phyloP scores from a whole-genome alignment of 2,329 filamentous ascomycete species.

The Sporothrix globosa region DNA sequence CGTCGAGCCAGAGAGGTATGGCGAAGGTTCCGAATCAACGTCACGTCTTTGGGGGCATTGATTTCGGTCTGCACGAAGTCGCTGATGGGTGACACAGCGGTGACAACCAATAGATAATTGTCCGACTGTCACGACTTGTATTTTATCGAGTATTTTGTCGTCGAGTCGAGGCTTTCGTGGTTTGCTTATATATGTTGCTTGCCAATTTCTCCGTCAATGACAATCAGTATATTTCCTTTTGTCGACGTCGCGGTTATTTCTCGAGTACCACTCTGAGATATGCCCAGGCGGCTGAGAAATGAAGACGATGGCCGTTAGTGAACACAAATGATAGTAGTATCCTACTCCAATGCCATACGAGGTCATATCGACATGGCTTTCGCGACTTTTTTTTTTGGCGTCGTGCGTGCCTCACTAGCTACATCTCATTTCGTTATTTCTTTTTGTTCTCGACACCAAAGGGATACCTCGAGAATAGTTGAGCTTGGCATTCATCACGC shows the following conservation, averaged over 20 bases:
- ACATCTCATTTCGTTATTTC: not conserved
- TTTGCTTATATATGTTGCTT: not conserved
- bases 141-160: no score
- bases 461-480: not conserved
- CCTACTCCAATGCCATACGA: no score
- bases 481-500: no score
- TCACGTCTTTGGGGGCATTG: not conserved
- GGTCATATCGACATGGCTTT: not conserved
- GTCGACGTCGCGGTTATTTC: not conserved
- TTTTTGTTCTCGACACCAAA: slow-evolving; percentile 14
- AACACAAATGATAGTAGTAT: not conserved
- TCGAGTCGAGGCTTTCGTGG: not conserved
- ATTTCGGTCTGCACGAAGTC: not conserved
- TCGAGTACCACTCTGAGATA: not conserved
- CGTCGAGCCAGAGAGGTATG: not conserved
- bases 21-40: not conserved
- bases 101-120: not conserved
- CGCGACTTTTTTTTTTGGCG: no score
- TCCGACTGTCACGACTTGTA: no score
- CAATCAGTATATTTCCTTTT: not conserved
- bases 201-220: not conserved
- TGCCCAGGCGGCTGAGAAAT: not conserved
- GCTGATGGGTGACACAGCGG: not conserved
- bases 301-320: not conserved
- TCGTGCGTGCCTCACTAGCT: not conserved